phyloP scores from a whole-genome alignment of 2,329 filamentous ascomycete species.

The Hypoxylon sp. region DNA sequence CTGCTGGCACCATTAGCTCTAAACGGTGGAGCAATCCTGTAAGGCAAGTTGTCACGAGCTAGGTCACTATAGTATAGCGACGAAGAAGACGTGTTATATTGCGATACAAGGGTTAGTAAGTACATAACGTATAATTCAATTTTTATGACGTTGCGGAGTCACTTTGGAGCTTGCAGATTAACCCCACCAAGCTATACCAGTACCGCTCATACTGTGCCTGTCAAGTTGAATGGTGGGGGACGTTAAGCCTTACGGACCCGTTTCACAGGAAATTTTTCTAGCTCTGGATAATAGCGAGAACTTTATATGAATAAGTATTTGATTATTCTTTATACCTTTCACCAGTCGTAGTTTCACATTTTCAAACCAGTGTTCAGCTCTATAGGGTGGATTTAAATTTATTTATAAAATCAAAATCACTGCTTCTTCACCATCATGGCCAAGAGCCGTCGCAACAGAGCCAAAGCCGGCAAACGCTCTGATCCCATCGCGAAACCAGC shows the following conservation, averaged over 20 bases:
- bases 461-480: constrained; percentile 60
- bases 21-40: constrained; percentile 8
- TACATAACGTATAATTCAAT: not conserved
- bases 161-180: constrained; percentile 24
- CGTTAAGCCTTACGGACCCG: constrained; percentile 27
- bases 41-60: constrained; percentile 10
- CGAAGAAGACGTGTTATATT: constrained; percentile 37
- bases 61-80: constrained; percentile 6
- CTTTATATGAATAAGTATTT: constrained; percentile 8
- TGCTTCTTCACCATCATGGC: constrained; percentile 61
- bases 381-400: not conserved
- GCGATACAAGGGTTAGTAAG: constrained; percentile 7
- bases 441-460: constrained; percentile 68
- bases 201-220: too few species aligned
- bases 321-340: not conserved
- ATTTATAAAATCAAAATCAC: not conserved
- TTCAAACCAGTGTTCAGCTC: not conserved
- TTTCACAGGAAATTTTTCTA: constrained; percentile 31
- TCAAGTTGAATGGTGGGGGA: constrained; percentile 33
- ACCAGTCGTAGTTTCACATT: not conserved
- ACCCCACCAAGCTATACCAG: constrained; percentile 22
- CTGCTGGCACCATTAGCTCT: constrained; percentile 19
- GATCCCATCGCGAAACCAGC: constrained; percentile 68
- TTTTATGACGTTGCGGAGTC: not conserved
- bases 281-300: constrained; percentile 10